Base-by-base conservation (phyloP, 2,329 filamentous ascomycete genomes). In the Trichoderma guizhouense region DNA sequence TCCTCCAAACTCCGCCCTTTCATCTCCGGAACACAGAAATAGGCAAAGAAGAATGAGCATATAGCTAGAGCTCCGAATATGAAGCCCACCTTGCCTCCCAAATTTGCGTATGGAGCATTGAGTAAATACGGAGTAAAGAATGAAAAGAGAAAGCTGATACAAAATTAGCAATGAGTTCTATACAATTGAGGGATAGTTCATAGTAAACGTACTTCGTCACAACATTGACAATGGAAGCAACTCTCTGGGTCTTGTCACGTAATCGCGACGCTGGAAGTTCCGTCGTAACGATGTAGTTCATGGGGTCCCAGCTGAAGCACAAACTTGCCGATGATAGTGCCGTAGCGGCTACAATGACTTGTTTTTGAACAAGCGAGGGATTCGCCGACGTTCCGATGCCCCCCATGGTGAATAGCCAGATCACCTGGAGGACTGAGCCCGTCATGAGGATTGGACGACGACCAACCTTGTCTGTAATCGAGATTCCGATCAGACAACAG, bases 231-330 rank as follows among this genome's bases (percentile, higher is more conserved):
- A 58, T 58, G 18, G 65, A 68, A 5, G 65, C 53, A 58, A 68
- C 65, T 43, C 65, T 55, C 11, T 68, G 65, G 7, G 65, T 68
- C 53, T 68, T 68, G 12, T 68, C 65, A 15, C 65, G 65, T 9
- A 68, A n/a, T 26, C 65, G 55, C 30, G 65, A 58, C n/a, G 65
- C 65, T 24, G 65, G 65, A 30, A 68, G 65, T 21, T 68, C 65
- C 7, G 65, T 68, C 55, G 65, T 68, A n/a, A 68, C 65, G 7
- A 68, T 68, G 24, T 68, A 68, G 34, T 68, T 68, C 9, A 68
- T 12, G 5, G 65, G 65, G 21, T 68, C 65, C 65, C 65, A 68
- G 26, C 65, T 68, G 36, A 68, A 68, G n/a, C 53, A 58, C 15
- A 68, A 24, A 58, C 65, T 68, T 11, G 65, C 65, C 12, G 65